Base-by-base conservation (phyloP, 1,139 yeast genomes). In the Magnusiomyces suaveolens region DNA sequence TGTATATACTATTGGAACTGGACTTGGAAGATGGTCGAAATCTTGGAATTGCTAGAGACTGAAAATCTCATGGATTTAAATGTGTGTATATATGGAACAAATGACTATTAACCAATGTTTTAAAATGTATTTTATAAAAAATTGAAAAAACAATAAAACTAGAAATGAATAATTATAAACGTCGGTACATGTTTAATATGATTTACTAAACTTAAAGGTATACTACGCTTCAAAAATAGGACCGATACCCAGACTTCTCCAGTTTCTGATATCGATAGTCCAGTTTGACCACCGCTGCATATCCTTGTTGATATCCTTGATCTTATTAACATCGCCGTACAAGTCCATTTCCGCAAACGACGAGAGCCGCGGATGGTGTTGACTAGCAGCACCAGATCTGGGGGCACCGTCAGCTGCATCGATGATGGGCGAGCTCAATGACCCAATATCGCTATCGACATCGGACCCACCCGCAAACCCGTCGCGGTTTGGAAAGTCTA, bases 261-360 rank as follows among this genome's bases (percentile, higher is more conserved):
- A 89, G 26, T 69, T 65, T 24, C 87, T 76, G 95, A 89, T 86
- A 64, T 89, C 95, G 2, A 87, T 79, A 64, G 84, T 88, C 92
- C 94, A 89, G 46, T 82, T 83, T 62, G 82, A 81, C 95, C 95
- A 89, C 59, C 81, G 78, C 69, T 68, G 72, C 65, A 79, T 65
- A 41, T 66, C 66, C 53, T 64, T 62, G 16, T 65, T 60, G 50
- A 63, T 61, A 39, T 63, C 62, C 36, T 64, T 58, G 46, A 68
- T 62, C 48, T 61, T 59, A 41, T 64, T 57, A 14, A 67, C 64
- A 51, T 68, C 71, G 16, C 70, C 68, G 52, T 64, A 67, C 32
- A 69, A 61, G 38, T 69, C 73, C 20, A 69, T 67, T 44, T 68
- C 72, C 14, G 65, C 69, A 53, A 66, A 66, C 29, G 72, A 68